phyloP scores from a whole-genome alignment of 108 stramenopile genomes.

The Cylindrotheca closterium region DNA sequence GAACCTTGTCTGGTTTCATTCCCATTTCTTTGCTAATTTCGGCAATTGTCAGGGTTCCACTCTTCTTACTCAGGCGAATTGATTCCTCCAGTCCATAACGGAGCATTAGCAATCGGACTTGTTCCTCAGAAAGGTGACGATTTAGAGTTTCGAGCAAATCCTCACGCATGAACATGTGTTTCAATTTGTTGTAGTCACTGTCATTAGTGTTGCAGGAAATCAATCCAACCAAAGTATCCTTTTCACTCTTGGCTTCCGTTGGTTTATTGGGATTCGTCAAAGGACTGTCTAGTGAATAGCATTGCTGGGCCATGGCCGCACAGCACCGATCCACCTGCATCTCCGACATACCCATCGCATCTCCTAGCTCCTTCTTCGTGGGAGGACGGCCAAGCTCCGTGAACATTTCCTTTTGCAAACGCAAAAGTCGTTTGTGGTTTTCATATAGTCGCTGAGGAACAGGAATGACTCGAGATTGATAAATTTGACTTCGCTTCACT shows the following conservation, averaged over 20 bases:
- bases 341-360: constrained; percentile 55
- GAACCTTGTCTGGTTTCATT: constrained; percentile 79
- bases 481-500: constrained; percentile 77
- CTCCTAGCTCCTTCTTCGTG: constrained; percentile 54
- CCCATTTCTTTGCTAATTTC: constrained; percentile 72
- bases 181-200: constrained; percentile 41
- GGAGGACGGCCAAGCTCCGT: constrained; percentile 57
- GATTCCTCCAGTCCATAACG: constrained; percentile 72
- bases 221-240: constrained; percentile 61
- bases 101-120: constrained; percentile 63
- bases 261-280: constrained; percentile 52
- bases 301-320: constrained; percentile 66
- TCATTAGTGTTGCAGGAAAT: constrained; percentile 53
- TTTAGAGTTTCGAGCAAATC: constrained; percentile 61
- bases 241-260: constrained; percentile 19
- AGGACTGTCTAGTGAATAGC: constrained; percentile 67
- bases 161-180: constrained; percentile 57
- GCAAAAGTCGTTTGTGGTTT: constrained; percentile 67
- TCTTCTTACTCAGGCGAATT: constrained; percentile 19
- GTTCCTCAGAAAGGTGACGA: constrained; percentile 50
- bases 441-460: constrained; percentile 83
- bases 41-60: constrained; percentile 73
- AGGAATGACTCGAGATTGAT: constrained; percentile 65
- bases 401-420: constrained; percentile 32
- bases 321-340: constrained; percentile 69